A percentile compares a stretch with the other conserved stretches of the same genome.
These are phyloP conservation scores for Giardia duodenalis DNA, from an alignment of 208 protist genomes.

Conservation along the genomic window DNA sequence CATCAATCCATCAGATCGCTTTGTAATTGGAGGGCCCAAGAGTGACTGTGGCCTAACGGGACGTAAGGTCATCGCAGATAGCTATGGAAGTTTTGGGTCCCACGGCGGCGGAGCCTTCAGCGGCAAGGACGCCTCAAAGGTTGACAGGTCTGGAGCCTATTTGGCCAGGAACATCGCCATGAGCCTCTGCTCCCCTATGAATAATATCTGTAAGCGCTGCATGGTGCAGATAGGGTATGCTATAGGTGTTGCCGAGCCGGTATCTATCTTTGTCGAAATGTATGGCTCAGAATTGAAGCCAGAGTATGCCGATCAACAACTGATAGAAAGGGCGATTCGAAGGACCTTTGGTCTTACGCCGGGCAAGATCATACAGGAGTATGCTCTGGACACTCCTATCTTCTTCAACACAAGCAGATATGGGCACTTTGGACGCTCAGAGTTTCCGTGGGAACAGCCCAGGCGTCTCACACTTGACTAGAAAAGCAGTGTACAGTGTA, in stretches of 20 bases:
- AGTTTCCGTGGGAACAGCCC: slow-evolving; percentile 40
- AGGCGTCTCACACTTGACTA: too few relatives aligned
- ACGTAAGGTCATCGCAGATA: slow-evolving; percentile 99
- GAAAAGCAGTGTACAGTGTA: too few relatives aligned
- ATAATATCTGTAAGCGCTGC: slow-evolving; percentile 60
- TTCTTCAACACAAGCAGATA: slow-evolving; percentile 75
- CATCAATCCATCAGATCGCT: slow-evolving; percentile 93
- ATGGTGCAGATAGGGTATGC: slow-evolving; percentile 94
- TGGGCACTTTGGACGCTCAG: slow-evolving; percentile 91
- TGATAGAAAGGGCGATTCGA: slow-evolving; percentile 68
- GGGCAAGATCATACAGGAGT: slow-evolving; percentile 79
- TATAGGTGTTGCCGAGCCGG: slow-evolving; percentile 88
- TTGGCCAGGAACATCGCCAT: slow-evolving; percentile 95
- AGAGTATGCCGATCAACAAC: slow-evolving; percentile 51
- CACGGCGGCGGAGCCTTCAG: slow-evolving; percentile 98
- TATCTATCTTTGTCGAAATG: slow-evolving; percentile 89
- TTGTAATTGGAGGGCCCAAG: slow-evolving; percentile 94
- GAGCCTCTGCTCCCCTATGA: slow-evolving; percentile 77
- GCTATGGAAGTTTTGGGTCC: slow-evolving; percentile 97
- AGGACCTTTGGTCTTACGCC: slow-evolving; percentile 94
- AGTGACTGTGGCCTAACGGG: slow-evolving; percentile 96
- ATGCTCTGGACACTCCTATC: slow-evolving; percentile 78
- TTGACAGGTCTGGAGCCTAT: slow-evolving; percentile 96
- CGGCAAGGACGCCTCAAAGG: slow-evolving; percentile 97
- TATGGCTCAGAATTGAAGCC: slow-evolving; percentile 71